Base-by-base conservation (phyloP, 768 basidiomycete genomes). In the Lactifluus hygrophoroides region DNA sequence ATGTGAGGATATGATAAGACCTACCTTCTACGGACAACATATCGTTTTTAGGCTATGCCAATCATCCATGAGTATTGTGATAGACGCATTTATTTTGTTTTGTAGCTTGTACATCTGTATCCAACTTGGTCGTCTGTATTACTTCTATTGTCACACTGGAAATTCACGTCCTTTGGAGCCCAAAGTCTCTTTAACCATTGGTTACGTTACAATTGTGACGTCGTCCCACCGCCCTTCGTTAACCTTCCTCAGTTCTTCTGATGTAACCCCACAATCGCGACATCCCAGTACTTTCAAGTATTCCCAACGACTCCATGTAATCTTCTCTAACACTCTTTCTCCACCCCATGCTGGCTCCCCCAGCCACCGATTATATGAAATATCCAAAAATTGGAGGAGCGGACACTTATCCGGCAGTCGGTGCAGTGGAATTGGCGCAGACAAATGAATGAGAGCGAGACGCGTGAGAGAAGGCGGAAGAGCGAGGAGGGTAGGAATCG, bases 221-320 rank as follows among this genome's bases (percentile, higher is more conserved):
- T 85, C 85, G 58, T 80, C 79, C 85, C 86, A 87, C 60, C 84
- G 77, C 0, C 80, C 78, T 65, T 74, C 71, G 64, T 88, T 86
- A 40, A 89, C 66, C 54, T 71, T 76, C 37, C 56, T 61, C 21
- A 77, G 53, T 30, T 82, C 67, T n/a, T 69, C 73, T 40, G 65
- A 65, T 2, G 78, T 72, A 25, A 84, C 64, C 45, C 68, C 66
- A 68, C 83, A 86, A 42, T 69, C 78, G 61, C 84, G 72, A 51
- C 86, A 67, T 1, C 83, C 86, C 28, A 89, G 68, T 13, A 81
- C 71, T 57, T 72, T 71, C 56, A 90, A 66, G 34, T 75, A 66
- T 34, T 69, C 72, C 81, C 82, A 83, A 38, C 78, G 76, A 5
- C 56, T 58, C 88, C 86, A 90, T 42, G 80, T 75, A 3, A 85